Percentiles rank a stretch among this genome's conserved stretches.
Conservation (phyloP, 2,329 filamentous ascomycete genomes). For the Fusarium drepaniforme region DNA sequence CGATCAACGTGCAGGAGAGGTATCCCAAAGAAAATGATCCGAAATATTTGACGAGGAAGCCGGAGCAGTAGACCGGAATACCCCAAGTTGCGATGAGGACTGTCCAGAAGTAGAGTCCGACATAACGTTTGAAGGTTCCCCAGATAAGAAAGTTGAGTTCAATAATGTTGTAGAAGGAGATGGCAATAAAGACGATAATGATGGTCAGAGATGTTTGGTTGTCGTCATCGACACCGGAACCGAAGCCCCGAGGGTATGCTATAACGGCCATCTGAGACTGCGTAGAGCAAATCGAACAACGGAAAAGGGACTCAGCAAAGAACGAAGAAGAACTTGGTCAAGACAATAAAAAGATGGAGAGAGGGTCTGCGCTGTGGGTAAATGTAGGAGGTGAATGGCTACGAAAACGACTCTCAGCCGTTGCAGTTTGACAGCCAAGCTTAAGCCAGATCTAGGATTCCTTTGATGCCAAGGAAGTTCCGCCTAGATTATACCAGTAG, state of each 20-base stretch:
- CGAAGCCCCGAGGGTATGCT: slow-evolving; percentile 21
- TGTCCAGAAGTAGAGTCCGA: slow-evolving; percentile 55
- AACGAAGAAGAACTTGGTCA: background rate
- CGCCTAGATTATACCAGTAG: background rate
- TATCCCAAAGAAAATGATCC: slow-evolving; percentile 32
- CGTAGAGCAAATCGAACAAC: background rate
- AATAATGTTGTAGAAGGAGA: slow-evolving; percentile 51
- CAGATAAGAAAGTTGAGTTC: slow-evolving; percentile 53
- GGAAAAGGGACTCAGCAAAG: background rate
- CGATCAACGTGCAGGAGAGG: slow-evolving; percentile 37
- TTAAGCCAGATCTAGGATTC: background rate
- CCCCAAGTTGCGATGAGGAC: slow-evolving; percentile 51
- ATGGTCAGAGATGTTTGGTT: slow-evolving; percentile 37
- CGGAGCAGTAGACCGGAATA: slow-evolving; percentile 53
- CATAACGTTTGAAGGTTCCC: slow-evolving; percentile 49
- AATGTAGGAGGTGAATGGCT: background rate
- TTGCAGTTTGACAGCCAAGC: background rate
- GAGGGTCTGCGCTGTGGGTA: background rate
- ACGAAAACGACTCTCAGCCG: background rate
- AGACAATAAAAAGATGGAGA: background rate
- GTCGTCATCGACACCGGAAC: slow-evolving; percentile 34
- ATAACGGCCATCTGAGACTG: background rate
- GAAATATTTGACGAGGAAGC: slow-evolving; percentile 59
- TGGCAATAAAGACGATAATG: slow-evolving; percentile 47
- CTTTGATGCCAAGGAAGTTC: background rate